Evolutionary conservation across 2,329 filamentous ascomycete genomes (phyloP).

Genomic region (Verticillium alfalfae): DNA sequence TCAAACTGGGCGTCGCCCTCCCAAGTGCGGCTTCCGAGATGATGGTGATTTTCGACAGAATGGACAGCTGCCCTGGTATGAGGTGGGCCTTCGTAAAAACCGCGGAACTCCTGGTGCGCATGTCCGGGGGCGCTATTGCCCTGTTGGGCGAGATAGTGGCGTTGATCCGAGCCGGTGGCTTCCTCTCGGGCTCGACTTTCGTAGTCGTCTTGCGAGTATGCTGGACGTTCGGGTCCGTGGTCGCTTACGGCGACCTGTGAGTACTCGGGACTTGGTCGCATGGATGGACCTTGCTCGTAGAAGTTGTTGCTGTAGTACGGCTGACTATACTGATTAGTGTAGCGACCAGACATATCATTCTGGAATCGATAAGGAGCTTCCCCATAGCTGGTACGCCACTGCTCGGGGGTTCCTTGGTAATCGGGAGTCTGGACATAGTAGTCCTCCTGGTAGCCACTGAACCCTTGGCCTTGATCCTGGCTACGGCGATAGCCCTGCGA

Average conservation of each 20-base stretch:
- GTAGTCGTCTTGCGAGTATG: not conserved
- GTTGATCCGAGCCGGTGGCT: too few relatives aligned
- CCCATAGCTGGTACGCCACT: not conserved
- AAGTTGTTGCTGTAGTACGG: not conserved
- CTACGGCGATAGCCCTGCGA: too few relatives aligned
- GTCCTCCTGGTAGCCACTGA: not conserved
- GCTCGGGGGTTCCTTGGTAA: not conserved
- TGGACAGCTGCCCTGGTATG: not conserved
- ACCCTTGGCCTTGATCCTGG: not conserved
- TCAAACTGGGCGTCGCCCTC: not conserved
- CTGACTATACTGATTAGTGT: not conserved
- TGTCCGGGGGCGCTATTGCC: not conserved
- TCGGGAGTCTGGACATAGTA: not conserved
- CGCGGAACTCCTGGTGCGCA: not conserved
- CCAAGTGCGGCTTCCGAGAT: not conserved
- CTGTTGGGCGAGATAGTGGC: not conserved
- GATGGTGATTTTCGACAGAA: not conserved
- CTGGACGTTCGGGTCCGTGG: not conserved
- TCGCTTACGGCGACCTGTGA: not conserved
- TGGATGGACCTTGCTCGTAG: not conserved
- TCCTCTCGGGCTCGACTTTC: not conserved
- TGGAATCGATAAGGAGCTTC: not conserved
- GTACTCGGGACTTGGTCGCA: not conserved
- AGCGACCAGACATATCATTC: not conserved
- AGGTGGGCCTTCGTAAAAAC: too few relatives aligned